Evolutionary conservation across 495 filamentous ascomycete species (phyloP), one percentile per base, ranked within the genome.

Genomic region (Xylaria nigripes): DNA sequence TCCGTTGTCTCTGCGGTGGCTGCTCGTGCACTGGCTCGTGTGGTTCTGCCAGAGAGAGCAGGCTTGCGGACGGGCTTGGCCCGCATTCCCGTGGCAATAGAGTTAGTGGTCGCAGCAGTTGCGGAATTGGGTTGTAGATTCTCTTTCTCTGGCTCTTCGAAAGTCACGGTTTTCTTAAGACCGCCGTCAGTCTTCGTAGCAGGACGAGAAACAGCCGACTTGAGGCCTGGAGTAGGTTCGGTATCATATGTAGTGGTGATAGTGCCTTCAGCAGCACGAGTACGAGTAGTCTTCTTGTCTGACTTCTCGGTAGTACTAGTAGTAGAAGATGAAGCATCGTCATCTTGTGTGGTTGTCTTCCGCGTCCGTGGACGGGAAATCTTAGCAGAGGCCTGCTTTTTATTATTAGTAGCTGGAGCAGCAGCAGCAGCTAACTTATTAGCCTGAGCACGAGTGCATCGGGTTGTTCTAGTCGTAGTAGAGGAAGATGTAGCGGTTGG

Each of bases 61-160:
- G 65, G 57, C 36, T 67, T 68, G 46, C 73, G 69, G 30, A 75
- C 66, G 29, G 73, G 73, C 54, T 70, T 74, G 10, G 73, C 73
- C 27, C 66, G 65, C 50, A 76, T 62, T 7, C 73, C 73, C 1
- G 68, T 72, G 22, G 64, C 61, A 43, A 56, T 27, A 13, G 51
- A 41, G 21, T 67, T 67, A 25, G 66, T 43, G 0, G 64, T 50
- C 54, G 70, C 71, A 25, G 27, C 25, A 16, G 52, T 59, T 13
- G 62, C 53, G 4, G 56, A 50, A n/a, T 61, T 24, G 7, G 72
- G 73, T 18, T 64, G 48, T 9, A 77, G 56, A 46, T 81, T 80
- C 60, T 81, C 78, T 59, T 81, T 79, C 63, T 80, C 76, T 0
- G 77, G 76, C 50, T 79, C 78, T 60, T 79, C 67, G 58, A 81